phyloP scores from a whole-genome alignment of 371 early-diverging fungal species.

The Rhizopus microsporus region DNA sequence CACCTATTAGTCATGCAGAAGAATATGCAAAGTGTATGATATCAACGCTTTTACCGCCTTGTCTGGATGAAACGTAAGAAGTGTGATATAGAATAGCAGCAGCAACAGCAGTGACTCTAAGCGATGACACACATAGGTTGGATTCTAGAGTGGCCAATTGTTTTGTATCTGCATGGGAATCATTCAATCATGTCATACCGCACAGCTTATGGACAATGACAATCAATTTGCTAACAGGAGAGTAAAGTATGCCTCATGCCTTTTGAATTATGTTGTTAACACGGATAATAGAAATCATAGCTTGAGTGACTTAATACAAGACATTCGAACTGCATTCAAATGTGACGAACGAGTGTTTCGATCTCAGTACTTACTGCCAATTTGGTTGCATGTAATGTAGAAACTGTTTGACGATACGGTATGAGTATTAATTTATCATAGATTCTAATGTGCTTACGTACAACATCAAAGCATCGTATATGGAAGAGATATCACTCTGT shows the following conservation, averaged over 20 bases:
- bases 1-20: constrained; percentile 11
- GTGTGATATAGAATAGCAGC: not conserved
- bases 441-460: constrained; percentile 37
- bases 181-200: constrained; percentile 40
- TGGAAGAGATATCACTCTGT: constrained; percentile 44
- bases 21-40: constrained; percentile 22
- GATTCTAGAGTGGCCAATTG: constrained; percentile 28
- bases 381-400: constrained; percentile 55
- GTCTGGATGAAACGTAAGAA: constrained; percentile 26
- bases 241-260: not conserved
- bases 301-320: constrained; percentile 46
- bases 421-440: constrained; percentile 13
- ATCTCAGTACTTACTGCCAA: constrained; percentile 43
- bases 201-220: constrained; percentile 45
- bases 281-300: constrained; percentile 23
- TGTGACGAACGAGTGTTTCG: constrained; percentile 54
- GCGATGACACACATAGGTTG: constrained; percentile 6
- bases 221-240: constrained; percentile 13
- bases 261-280: not conserved
- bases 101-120: not conserved
- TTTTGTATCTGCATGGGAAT: constrained; percentile 43
- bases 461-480: constrained; percentile 46
- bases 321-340: constrained; percentile 54
- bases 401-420: constrained; percentile 11
- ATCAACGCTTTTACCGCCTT: constrained; percentile 23